Evolutionary conservation across 2,329 filamentous ascomycete genomes (phyloP).

Genomic region (Neonectria coccinea): DNA sequence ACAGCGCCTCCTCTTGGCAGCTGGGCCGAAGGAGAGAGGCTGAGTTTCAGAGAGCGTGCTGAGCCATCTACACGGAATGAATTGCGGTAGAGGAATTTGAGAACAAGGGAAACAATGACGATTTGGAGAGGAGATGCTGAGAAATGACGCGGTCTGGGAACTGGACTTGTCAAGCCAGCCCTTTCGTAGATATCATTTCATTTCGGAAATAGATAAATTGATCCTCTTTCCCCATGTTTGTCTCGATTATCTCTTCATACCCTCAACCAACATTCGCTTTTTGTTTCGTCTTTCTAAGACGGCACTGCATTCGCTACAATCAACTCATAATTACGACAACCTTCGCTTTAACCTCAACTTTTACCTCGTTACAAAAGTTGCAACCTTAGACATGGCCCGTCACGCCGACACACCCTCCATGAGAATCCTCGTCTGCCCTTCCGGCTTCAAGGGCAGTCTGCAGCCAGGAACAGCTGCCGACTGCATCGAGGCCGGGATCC

Average conservation of each 20-base stretch:
- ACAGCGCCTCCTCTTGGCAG: slow-evolving; percentile 18
- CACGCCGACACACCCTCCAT: slow-evolving; percentile 30
- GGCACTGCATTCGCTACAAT: slow-evolving; percentile 24
- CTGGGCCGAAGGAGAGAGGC: slow-evolving; percentile 23
- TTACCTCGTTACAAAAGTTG: slow-evolving; percentile 1
- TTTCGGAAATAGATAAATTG: slow-evolving; percentile 28
- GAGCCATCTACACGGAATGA: not conserved
- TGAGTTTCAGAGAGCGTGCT: slow-evolving; percentile 17
- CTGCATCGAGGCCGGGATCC: slow-evolving; percentile 62
- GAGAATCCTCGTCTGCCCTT: slow-evolving; percentile 61
- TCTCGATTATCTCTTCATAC: not conserved
- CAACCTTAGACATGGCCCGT: slow-evolving; percentile 14
- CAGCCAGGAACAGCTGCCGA: slow-evolving; percentile 61
- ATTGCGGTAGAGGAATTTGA: not conserved
- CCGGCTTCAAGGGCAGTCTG: slow-evolving; percentile 66
- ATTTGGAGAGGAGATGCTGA: not conserved
- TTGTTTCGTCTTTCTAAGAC: not conserved
- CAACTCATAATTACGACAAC: not conserved
- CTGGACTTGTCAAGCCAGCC: not conserved
- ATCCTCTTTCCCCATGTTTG: not conserved
- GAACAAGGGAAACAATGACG: not conserved
- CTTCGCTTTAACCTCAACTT: not conserved
- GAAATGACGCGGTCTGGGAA: not conserved
- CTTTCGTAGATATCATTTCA: not conserved
- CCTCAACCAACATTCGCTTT: slow-evolving; percentile 34